Evolutionary conservation across 78 protist species (phyloP).

Genomic region (Neovahlkampfia damariscottae): DNA sequence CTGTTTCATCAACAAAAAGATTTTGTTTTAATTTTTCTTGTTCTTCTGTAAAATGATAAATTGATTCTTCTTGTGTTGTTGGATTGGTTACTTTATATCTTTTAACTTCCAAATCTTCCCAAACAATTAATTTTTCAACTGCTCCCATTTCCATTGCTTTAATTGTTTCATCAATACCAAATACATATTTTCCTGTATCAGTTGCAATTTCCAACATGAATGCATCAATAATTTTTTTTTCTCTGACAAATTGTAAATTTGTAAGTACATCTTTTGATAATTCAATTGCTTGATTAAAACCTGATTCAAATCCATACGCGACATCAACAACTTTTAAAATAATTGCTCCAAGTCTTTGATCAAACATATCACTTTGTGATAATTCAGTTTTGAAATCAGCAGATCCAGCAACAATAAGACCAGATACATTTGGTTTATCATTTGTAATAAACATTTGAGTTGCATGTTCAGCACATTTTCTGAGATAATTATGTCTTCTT

Average conservation of each 20-base stretch:
- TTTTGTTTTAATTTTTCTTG: slow-evolving; percentile 34
- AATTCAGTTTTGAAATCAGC: slow-evolving; percentile 98
- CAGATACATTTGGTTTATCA: slow-evolving; percentile 89
- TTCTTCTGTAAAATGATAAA: slow-evolving; percentile 40
- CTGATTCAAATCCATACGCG: slow-evolving; percentile 94
- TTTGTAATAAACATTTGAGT: slow-evolving; percentile 80
- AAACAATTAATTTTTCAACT: slow-evolving; percentile 74
- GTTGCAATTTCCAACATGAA: slow-evolving; percentile 94
- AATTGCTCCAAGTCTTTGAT: slow-evolving; percentile 77
- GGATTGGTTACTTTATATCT: slow-evolving; percentile 41
- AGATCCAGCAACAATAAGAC: slow-evolving; percentile 96
- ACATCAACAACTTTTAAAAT: slow-evolving; percentile 84
- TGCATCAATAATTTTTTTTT: slow-evolving; percentile 86
- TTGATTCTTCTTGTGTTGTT: slow-evolving; percentile 2
- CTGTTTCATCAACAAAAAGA: slow-evolving; percentile 50
- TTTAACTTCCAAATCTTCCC: slow-evolving; percentile 68
- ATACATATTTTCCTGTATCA: slow-evolving; percentile 92
- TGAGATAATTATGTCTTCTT: slow-evolving; percentile 94
- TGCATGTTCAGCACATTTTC: slow-evolving; percentile 94
- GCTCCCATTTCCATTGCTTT: slow-evolving; percentile 90
- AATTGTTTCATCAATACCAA: slow-evolving; percentile 88
- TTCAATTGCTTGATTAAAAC: slow-evolving; percentile 99
- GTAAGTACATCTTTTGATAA: slow-evolving; percentile 74
- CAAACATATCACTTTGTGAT: slow-evolving; percentile 78
- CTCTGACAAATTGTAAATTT: slow-evolving; percentile 92